Percentiles rank a stretch among this genome's conserved stretches.
Conservation (phyloP, 2,329 filamentous ascomycete genomes). For the Phialophora expanda region DNA sequence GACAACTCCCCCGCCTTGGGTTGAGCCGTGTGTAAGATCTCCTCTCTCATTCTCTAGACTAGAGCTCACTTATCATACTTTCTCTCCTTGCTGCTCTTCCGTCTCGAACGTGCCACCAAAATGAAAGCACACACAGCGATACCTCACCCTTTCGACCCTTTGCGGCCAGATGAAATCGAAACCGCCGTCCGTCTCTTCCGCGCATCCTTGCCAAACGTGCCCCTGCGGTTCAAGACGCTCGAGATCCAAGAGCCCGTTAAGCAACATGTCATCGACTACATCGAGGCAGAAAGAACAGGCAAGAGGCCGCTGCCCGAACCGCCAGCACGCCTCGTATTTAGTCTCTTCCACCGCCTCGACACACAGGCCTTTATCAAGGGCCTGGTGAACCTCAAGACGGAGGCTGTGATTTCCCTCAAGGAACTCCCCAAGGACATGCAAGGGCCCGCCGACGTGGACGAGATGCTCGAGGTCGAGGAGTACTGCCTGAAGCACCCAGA, state of each 20-base stretch:
- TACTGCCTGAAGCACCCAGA: background rate
- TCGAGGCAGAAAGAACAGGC: background rate
- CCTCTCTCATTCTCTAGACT: too few relatives aligned
- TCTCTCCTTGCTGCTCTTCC: too few relatives aligned
- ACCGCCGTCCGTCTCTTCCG: background rate
- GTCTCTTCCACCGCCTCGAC: slow-evolving; percentile 6
- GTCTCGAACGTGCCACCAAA: too few relatives aligned
- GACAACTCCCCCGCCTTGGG: too few relatives aligned
- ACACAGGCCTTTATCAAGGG: slow-evolving; percentile 1
- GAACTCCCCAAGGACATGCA: background rate
- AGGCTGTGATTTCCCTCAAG: background rate
- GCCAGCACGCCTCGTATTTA: background rate
- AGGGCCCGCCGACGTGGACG: slow-evolving; percentile 2
- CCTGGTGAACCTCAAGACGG: slow-evolving; percentile 1
- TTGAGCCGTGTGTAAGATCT: too few relatives aligned
- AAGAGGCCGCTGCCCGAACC: background rate
- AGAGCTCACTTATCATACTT: too few relatives aligned
- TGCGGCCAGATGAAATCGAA: background rate
- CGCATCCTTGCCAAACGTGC: background rate
- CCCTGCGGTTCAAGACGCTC: slow-evolving; percentile 1
- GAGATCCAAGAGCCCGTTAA: slow-evolving; percentile 1
- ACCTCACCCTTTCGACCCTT: slow-evolving; percentile 46
- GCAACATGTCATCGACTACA: background rate
- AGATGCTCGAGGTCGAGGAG: background rate
- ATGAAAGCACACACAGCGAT: too few relatives aligned